Percentiles rank a stretch among this genome's conserved stretches.
Conservation (phyloP, 768 basidiomycete species). For the Pleurotus tuoliensis region DNA sequence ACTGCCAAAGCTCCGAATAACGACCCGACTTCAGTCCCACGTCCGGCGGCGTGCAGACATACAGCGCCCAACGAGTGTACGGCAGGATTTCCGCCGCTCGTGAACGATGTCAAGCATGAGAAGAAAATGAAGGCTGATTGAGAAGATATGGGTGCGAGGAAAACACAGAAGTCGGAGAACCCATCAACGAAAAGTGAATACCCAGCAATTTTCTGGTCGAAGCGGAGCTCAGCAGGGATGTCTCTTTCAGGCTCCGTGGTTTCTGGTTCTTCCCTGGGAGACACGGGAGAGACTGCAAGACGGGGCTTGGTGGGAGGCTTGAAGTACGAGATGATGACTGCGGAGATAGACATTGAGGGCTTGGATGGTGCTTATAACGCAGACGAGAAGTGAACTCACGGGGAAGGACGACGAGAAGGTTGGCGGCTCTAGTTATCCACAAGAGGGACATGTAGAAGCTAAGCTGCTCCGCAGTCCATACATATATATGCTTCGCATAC, state of each 20-base stretch:
- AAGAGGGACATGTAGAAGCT: conserved; percentile 74
- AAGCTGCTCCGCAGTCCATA: conserved; percentile 62
- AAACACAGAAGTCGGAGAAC: conserved; percentile 58
- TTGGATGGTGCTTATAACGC: background rate
- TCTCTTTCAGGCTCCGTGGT: conserved; percentile 18
- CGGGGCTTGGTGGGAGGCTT: conserved; percentile 43
- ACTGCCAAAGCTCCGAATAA: conserved; percentile 73
- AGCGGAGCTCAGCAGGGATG: conserved; percentile 57
- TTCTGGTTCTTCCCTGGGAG: background rate
- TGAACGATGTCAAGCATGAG: conserved; percentile 61
- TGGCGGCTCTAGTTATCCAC: conserved; percentile 59
- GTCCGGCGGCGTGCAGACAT: conserved; percentile 53
- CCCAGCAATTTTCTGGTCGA: conserved; percentile 65
- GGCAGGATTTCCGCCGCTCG: conserved; percentile 66
- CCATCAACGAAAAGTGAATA: conserved; percentile 67
- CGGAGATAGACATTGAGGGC: background rate
- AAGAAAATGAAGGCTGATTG: conserved; percentile 51
- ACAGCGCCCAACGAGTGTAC: conserved; percentile 69
- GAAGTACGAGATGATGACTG: conserved; percentile 60
- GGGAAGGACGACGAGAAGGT: conserved; percentile 66
- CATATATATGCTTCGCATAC: conserved; percentile 70
- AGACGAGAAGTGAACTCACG: conserved; percentile 35
- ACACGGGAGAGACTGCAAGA: conserved; percentile 17
- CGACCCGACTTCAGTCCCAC: conserved; percentile 47
- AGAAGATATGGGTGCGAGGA: conserved; percentile 46